Evolutionary conservation across 148 eudicot species (phyloP).

Genomic region (Cornus kousa): DNA sequence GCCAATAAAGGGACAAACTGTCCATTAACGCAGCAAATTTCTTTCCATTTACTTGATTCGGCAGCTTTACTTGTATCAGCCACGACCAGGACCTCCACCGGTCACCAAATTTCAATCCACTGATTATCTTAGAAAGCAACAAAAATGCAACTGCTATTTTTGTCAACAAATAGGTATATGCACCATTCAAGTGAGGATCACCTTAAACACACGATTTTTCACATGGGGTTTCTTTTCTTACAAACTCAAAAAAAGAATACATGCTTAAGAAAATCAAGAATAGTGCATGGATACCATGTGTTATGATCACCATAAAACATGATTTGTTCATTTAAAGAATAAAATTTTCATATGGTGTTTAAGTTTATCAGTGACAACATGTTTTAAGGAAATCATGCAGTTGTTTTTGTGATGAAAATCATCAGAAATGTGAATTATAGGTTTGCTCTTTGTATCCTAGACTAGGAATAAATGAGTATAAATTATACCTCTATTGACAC

Average conservation of each 20-base stretch:
- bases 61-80: background rate
- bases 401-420: no score
- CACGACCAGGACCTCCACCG: conserved; percentile 25
- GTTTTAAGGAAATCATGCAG: no score
- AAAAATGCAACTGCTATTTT: background rate
- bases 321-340: no score
- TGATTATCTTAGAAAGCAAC: background rate
- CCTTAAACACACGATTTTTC: background rate
- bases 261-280: background rate
- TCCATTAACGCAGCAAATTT: background rate
- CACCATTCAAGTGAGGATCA: background rate
- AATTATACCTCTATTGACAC: conserved; percentile 38
- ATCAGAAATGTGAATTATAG: no score
- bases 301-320: no score
- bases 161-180: background rate
- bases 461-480: no score
- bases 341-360: no score
- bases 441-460: no score
- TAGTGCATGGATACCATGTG: no score
- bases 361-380: no score
- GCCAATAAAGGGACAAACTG: background rate
- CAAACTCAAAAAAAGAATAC: background rate
- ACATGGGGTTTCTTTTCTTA: background rate
- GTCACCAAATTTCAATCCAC: background rate
- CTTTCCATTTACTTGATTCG: background rate